Evolutionary conservation across 2,329 filamentous ascomycete genomes (phyloP), one percentile per base, ranked within the genome.

Genomic region (Curvularia sp.): DNA sequence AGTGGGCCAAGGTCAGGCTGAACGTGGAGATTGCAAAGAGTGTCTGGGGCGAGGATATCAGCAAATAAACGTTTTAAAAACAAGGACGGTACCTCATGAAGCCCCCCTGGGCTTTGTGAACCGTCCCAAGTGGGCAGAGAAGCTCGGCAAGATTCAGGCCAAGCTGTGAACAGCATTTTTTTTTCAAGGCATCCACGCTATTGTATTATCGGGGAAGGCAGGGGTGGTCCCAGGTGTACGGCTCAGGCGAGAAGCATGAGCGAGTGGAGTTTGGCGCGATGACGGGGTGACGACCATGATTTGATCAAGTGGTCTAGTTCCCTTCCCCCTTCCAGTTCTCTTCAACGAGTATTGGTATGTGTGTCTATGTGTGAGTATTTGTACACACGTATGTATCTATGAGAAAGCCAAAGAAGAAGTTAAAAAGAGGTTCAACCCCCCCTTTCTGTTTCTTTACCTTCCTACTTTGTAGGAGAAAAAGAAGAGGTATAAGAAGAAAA

Each of bases 1-100:
- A 86, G 72, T 86, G 83, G 84, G 83, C 80, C 3, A 86, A 86
- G 79, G 74, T 86, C 7, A 74, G 79, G 54, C 71, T 84, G 19
- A 79, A 84, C 74, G 81, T 84, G 1, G 82, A 85, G 67, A 85
- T 86, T 69, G 84, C 84, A 2, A 85, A 84, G 77, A 72, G 83
- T 71, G 76, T 86, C 46, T 86, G 84, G 84, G 82, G 82, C 0
- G 77, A 81, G 0, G 82, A 84, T 61, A 59, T 81, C 38, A 73
- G 49, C 30, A 50, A 61, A 30, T 61, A 59, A 48, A 42, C 6
- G 1, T 1, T 32, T 19, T 36, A 3, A 6, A 36, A 9, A 15
- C 15, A 36, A 5, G 25, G 4, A 7, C 7, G 25, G 25, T 27
- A 7, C 7, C 25, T 27, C 34, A 3, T 36, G 2, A 36, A 36